phyloP scores from a whole-genome alignment of 805 yeast species.

The Candida ponderosae region DNA sequence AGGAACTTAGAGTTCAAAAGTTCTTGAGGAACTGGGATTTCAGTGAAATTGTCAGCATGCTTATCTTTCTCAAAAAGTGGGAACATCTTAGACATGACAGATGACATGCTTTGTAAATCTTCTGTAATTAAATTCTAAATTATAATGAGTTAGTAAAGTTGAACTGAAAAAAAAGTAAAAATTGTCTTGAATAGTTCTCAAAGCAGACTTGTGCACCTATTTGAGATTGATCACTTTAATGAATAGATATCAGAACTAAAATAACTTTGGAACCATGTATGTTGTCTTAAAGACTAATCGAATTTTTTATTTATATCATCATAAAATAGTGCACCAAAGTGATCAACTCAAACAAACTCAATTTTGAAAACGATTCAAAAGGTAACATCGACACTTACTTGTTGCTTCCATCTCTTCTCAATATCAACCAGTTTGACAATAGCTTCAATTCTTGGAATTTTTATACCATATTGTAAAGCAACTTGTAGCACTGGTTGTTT shows the following conservation, averaged over 20 bases:
- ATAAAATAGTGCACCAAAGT: too few species aligned
- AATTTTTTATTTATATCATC: slow-evolving; percentile 37
- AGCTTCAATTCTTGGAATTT: slow-evolving; percentile 87
- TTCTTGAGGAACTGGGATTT: slow-evolving; percentile 84
- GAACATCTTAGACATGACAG: slow-evolving; percentile 69
- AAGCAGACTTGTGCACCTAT: too few species aligned
- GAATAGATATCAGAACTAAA: slow-evolving; percentile 15
- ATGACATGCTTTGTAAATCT: slow-evolving; percentile 53
- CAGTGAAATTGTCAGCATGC: slow-evolving; percentile 73
- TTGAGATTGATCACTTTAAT: too few species aligned
- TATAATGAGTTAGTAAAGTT: slow-evolving; percentile 27
- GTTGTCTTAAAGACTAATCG: slow-evolving; percentile 81
- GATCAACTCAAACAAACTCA: too few species aligned
- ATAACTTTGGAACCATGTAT: slow-evolving; percentile 41
- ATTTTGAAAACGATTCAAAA: not conserved
- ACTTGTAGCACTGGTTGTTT: slow-evolving; percentile 60
- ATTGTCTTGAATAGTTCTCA: not conserved
- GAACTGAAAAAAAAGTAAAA: not conserved
- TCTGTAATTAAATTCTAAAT: slow-evolving; percentile 37
- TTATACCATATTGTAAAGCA: slow-evolving; percentile 71
- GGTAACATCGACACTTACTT: slow-evolving; percentile 45
- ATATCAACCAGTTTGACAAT: slow-evolving; percentile 58
- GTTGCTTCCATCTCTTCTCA: slow-evolving; percentile 52
- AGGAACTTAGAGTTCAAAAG: slow-evolving; percentile 76
- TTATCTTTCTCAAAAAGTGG: slow-evolving; percentile 52